These are phyloP conservation scores for Daldinia vernicosa DNA, from an alignment of 495 filamentous ascomycete species.

Conservation along the genomic window DNA sequence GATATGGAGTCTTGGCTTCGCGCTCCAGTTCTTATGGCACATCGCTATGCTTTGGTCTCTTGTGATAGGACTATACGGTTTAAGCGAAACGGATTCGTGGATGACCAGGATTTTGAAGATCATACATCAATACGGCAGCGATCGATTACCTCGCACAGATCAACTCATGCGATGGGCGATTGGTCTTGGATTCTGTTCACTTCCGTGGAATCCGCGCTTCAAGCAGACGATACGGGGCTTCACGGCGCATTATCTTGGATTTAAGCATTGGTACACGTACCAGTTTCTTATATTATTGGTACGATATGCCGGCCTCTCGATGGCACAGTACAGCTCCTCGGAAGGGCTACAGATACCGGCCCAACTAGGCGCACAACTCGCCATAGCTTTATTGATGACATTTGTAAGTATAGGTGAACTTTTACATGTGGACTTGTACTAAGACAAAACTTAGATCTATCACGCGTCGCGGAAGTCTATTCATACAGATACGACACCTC, in stretches of 20 bases:
- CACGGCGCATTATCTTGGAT: slow-evolving; percentile 69
- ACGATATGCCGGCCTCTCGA: slow-evolving; percentile 63
- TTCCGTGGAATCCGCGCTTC: slow-evolving; percentile 83
- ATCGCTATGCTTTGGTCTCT: slow-evolving; percentile 45
- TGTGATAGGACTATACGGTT: slow-evolving; percentile 19
- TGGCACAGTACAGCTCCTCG: slow-evolving; percentile 56
- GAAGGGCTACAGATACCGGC: slow-evolving; percentile 49
- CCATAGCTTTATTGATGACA: slow-evolving; percentile 62
- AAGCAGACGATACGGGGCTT: slow-evolving; percentile 69
- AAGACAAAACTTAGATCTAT: slow-evolving; percentile 53
- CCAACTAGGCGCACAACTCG: slow-evolving; percentile 62
- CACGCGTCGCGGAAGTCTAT: slow-evolving; percentile 61
- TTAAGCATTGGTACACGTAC: slow-evolving; percentile 72
- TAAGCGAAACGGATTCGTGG: slow-evolving; percentile 13
- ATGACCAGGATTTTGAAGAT: slow-evolving; percentile 45
- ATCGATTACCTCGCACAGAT: slow-evolving; percentile 44
- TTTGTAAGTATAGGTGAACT: slow-evolving; percentile 57
- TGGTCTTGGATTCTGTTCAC: slow-evolving; percentile 61
- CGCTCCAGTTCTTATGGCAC: slow-evolving; percentile 63
- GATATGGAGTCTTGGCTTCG: slow-evolving; percentile 63
- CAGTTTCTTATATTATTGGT: slow-evolving; percentile 69
- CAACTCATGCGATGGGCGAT: slow-evolving; percentile 59
- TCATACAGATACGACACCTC: slow-evolving; percentile 63
- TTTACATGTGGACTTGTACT: slow-evolving; percentile 23
- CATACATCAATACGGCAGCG: slow-evolving; percentile 44